Evolutionary conservation across 1,139 yeast species (phyloP).

Genomic region (Blastobotrys illinoisensis): DNA sequence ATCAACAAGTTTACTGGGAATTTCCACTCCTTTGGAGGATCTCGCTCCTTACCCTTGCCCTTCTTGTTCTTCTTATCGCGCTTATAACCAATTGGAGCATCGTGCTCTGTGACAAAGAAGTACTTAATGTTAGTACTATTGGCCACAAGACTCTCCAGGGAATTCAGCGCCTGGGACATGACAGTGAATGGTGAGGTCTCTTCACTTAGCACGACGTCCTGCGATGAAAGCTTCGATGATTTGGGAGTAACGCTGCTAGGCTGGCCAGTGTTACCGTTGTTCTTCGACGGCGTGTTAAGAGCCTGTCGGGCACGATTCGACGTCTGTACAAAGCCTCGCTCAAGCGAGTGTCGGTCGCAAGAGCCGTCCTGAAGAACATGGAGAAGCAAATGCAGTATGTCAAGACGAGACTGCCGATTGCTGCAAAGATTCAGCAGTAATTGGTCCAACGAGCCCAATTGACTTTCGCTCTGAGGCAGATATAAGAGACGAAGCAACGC

Average conservation of each 20-base stretch:
- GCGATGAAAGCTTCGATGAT: conserved; percentile 20
- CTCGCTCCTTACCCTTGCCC: conserved; percentile 34
- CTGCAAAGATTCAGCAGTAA: conserved; percentile 64
- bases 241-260: conserved; percentile 7
- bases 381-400: conserved; percentile 64
- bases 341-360: conserved; percentile 54
- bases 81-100: conserved; percentile 48
- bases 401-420: conserved; percentile 73
- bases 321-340: conserved; percentile 60
- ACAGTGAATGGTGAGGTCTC: conserved; percentile 65
- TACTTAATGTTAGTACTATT: conserved; percentile 64
- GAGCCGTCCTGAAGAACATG: conserved; percentile 74
- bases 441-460: conserved; percentile 62
- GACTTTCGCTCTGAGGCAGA: conserved; percentile 54
- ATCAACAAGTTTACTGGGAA: conserved; percentile 72
- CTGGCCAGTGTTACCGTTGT: conserved; percentile 10
- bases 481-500: conserved; percentile 66
- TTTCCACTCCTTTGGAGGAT: conserved; percentile 40
- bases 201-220: conserved; percentile 43
- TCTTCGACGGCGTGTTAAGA: conserved; percentile 14
- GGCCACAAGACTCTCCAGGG: conserved; percentile 65
- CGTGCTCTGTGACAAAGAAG: conserved; percentile 80
- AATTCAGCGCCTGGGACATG: conserved; percentile 74
- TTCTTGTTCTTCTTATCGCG: conserved; percentile 35
- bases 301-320: conserved; percentile 28